Conservation (phyloP, 2,329 filamentous ascomycete species). For the Parafenestella ontariensis region DNA sequence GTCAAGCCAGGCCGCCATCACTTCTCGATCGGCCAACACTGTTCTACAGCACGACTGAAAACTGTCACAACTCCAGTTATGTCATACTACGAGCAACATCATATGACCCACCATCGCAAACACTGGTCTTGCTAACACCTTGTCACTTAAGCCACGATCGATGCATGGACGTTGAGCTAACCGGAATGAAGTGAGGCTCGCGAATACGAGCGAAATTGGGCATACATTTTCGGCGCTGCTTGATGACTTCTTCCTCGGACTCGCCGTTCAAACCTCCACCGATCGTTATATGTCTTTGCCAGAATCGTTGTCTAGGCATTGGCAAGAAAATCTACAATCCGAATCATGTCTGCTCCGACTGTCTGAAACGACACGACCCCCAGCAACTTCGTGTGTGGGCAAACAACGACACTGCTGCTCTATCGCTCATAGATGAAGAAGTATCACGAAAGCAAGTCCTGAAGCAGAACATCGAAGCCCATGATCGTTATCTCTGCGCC, state of each 20-base stretch:
- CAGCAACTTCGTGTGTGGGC: constrained; percentile 31
- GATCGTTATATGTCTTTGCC: constrained; percentile 30
- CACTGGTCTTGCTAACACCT: neutral
- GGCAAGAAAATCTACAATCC: constrained; percentile 32
- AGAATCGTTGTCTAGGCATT: constrained; percentile 33
- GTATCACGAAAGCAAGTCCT: constrained; percentile 22
- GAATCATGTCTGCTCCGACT: constrained; percentile 29
- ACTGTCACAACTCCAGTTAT: neutral
- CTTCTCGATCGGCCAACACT: constrained; percentile 1
- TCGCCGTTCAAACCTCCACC: constrained; percentile 32
- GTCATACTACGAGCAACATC: neutral
- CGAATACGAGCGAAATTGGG: constrained; percentile 18
- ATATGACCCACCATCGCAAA: constrained; percentile 1
- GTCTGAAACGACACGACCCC: constrained; percentile 34
- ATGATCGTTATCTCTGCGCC: constrained; percentile 29
- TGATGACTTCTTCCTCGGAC: constrained; percentile 24
- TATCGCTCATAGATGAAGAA: constrained; percentile 27
- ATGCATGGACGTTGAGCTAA: constrained; percentile 26
- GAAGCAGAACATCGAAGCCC: constrained; percentile 34
- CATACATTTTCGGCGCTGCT: constrained; percentile 19
- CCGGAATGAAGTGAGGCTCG: neutral
- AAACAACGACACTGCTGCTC: constrained; percentile 18
- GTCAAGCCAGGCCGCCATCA: neutral
- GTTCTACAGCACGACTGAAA: neutral
- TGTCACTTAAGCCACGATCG: neutral